Evolutionary conservation across 495 filamentous ascomycete genomes (phyloP).

Genomic region (Neurospora sp.): DNA sequence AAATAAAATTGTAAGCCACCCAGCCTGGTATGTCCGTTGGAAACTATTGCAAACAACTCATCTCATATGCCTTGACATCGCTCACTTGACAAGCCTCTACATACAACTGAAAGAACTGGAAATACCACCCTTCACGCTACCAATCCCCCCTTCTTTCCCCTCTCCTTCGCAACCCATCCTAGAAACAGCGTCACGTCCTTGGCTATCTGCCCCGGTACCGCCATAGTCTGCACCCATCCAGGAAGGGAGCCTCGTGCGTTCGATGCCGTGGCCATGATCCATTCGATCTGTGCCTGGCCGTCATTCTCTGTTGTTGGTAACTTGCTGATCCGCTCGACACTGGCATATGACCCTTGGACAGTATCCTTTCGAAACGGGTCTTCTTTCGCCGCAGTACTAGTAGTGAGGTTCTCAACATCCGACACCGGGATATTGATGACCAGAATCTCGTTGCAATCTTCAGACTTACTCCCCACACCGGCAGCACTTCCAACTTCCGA

Average conservation of each 20-base stretch:
- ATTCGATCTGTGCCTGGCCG: constrained; percentile 36
- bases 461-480: background rate
- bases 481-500: background rate
- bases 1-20: background rate
- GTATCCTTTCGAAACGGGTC: constrained; percentile 17
- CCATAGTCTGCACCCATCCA: constrained; percentile 55
- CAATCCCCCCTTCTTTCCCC: constrained; percentile 7
- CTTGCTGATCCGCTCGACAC: constrained; percentile 48
- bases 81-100: background rate
- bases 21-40: background rate
- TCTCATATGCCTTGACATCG: background rate
- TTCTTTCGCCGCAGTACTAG: constrained; percentile 14
- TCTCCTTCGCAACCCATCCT: constrained; percentile 43
- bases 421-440: constrained; percentile 46
- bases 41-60: background rate
- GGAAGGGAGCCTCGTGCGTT: constrained; percentile 59
- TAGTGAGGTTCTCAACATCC: constrained; percentile 17
- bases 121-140: background rate
- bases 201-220: constrained; percentile 53
- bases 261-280: constrained; percentile 63
- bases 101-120: background rate
- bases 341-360: constrained; percentile 46
- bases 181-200: constrained; percentile 66
- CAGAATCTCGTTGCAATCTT: constrained; percentile 33
- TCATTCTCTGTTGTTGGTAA: constrained; percentile 2